Evolutionary conservation across 179 eudicot species (phyloP), one percentile per base, ranked within the genome.

Genomic region (Beta corolliflora): DNA sequence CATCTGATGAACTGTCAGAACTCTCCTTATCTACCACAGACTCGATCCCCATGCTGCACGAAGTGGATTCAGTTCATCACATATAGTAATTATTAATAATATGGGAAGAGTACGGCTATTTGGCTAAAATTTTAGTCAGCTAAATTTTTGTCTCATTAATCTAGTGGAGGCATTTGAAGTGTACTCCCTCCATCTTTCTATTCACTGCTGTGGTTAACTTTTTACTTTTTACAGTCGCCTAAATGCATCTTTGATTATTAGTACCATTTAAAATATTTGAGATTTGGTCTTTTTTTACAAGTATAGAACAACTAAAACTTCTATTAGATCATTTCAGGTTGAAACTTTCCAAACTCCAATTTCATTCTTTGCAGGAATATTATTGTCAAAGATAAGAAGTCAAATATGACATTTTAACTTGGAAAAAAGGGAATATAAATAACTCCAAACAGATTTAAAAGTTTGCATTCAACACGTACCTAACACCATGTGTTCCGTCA

Each of bases 31-130:
- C 90, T 75, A 92, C 89, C 80, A 94, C 96, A 74, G 90, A 92
- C 90, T 94, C 90, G 71, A 93, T 94, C 45, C 88, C 91, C 91
- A 87, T 81, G 85, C 97, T 91, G 88, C 54, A 76, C 25, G 78
- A 29, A 69, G 73, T 31, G n/a, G 48, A 73, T 36, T 68, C 5
- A 50, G 29, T 31, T 73, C 29, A 25, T 71, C 11, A 36, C 53
- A 73, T 12, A 71, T n/a, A 7, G 31, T 19, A 77, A 16, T 25
- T 50, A 77, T 29, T 36, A 36, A 36, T 19, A 54, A 19, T 54
- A 55, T 21, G n/a, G 18, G 48, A 10, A 52, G 8, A 54, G 31
- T 48, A 48, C 9, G 52, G 52, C 68, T 64, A 64, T 10, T 25
- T 14, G 5, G 15, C 16, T 64, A 8, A 8, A 29, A 64, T 8